phyloP scores from a whole-genome alignment of 257 asterid genomes.

The Solanum pimpinellifolium region DNA sequence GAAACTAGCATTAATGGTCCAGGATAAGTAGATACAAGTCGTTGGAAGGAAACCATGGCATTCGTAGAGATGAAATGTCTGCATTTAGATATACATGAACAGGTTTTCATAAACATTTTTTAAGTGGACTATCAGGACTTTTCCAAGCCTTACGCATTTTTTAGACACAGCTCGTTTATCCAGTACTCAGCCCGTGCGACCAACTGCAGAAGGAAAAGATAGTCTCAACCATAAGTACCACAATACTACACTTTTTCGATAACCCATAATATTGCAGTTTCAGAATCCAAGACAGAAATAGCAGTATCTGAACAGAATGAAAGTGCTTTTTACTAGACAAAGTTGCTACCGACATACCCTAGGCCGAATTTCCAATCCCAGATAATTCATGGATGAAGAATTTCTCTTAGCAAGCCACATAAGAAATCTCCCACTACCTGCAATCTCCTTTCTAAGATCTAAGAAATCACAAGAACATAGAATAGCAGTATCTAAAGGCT shows the following conservation, averaged over 20 bases:
- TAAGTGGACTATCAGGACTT: conserved; percentile 6
- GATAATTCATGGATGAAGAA: conserved; percentile 43
- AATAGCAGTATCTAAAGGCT: background rate
- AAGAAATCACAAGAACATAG: background rate
- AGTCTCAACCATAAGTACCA: background rate
- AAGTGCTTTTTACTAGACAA: background rate
- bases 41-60: conserved; percentile 71
- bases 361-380: conserved; percentile 88
- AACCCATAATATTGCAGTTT: background rate
- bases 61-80: conserved; percentile 79
- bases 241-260: background rate
- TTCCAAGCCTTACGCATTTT: conserved; percentile 55
- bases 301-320: background rate
- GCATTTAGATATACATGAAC: conserved; percentile 21
- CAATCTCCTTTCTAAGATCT: background rate
- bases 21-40: conserved; percentile 68
- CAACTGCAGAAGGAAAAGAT: conserved; percentile 42
- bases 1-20: conserved; percentile 80
- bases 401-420: conserved; percentile 63
- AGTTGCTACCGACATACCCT: conserved; percentile 39
- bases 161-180: conserved; percentile 55
- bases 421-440: conserved; percentile 96
- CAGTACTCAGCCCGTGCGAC: conserved; percentile 78
- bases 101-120: conserved; percentile 2
- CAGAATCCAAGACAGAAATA: conserved; percentile 2